These are phyloP conservation scores for Camelina hispida DNA, from an alignment of 345 rosid species.

Conservation along the genomic window DNA sequence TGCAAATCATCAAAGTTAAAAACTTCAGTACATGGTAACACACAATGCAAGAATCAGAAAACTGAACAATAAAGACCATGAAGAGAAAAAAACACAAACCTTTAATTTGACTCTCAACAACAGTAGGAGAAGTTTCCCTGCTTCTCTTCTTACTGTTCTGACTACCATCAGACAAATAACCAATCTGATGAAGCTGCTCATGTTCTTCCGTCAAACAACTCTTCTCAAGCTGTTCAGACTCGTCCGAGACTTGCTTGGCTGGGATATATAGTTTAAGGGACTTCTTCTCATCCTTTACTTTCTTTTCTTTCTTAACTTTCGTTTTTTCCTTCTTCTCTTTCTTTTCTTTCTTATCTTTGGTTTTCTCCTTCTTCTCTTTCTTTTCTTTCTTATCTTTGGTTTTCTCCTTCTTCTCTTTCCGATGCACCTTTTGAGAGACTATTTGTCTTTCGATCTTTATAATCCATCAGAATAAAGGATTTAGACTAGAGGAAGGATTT, in stretches of 20 bases:
- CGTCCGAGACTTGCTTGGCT: slow-evolving; percentile 35
- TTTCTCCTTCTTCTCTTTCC: slow-evolving; percentile 45
- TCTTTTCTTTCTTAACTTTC: slow-evolving; percentile 38
- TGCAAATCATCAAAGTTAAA: neutral
- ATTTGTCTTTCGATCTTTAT: slow-evolving; percentile 41
- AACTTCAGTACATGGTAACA: neutral
- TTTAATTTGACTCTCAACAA: slow-evolving; percentile 34
- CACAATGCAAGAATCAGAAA: neutral
- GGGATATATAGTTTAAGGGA: neutral
- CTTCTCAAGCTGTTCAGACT: slow-evolving; percentile 40
- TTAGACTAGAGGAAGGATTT: slow-evolving; percentile 39
- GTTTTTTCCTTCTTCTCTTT: slow-evolving; percentile 9
- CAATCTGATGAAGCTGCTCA: slow-evolving; percentile 28
- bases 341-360: slow-evolving; percentile 35
- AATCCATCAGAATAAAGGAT: slow-evolving; percentile 46
- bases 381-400: slow-evolving; percentile 25
- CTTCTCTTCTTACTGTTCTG: slow-evolving; percentile 56
- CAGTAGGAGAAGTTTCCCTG: slow-evolving; percentile 31
- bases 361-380: slow-evolving; percentile 9
- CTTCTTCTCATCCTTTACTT: slow-evolving; percentile 6
- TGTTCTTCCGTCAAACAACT: slow-evolving; percentile 39
- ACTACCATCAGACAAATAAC: slow-evolving; percentile 54
- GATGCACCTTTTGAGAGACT: slow-evolving; percentile 22
- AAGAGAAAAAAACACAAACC: slow-evolving; percentile 40
- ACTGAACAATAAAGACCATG: neutral